Evolutionary conservation across 2,329 filamentous ascomycete species (phyloP), one percentile per base, ranked within the genome.

Genomic region (Alternaria postmessia): DNA sequence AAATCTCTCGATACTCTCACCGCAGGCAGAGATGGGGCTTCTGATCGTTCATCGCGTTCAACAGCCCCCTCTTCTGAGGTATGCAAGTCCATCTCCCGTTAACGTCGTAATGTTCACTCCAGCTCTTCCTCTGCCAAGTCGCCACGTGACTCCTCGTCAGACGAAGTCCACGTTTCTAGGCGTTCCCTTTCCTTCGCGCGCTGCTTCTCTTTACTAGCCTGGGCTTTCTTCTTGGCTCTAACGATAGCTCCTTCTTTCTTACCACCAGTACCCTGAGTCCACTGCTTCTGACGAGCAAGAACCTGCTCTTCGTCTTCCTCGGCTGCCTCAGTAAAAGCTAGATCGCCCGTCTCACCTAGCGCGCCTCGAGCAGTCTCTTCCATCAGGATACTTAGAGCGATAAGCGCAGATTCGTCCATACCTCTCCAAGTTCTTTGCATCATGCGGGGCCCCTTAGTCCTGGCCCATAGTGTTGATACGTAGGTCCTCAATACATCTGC

Each of bases 331-430:
- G 89, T 87, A 71, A 94, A 90, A 1, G 90, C 89, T 48, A 92
- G 75, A 76, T 93, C 89, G 22, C 91, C 91, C 12, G 82, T 85
- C 55, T 83, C 80, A 5, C 90, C 91, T 20, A 94, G 79, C 6
- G 83, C 75, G 47, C 88, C 86, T 41, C 83, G 82, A 16, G 86
- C 83, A 3, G 87, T 85, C 77, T 94, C 91, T 78, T 94, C 91
- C 42, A 94, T 80, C 57, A 94, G 77, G 49, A 94, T 87, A 1
- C 91, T 91, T 70, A 94, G 83, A 1, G 91, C 90, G 54, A 94
- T 80, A 59, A 94, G 81, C 4, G 91, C 91, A 14, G 90, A 92
- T 80, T 92, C 91, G 72, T 94, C 90, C 86, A 94, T 87, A 75
- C 87, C 91, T 64, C 84, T 80, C 66, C 82, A 85, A 53, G 83